Evolutionary conservation across 208 protist species (phyloP).

Genomic region (Phytomonas francai): DNA sequence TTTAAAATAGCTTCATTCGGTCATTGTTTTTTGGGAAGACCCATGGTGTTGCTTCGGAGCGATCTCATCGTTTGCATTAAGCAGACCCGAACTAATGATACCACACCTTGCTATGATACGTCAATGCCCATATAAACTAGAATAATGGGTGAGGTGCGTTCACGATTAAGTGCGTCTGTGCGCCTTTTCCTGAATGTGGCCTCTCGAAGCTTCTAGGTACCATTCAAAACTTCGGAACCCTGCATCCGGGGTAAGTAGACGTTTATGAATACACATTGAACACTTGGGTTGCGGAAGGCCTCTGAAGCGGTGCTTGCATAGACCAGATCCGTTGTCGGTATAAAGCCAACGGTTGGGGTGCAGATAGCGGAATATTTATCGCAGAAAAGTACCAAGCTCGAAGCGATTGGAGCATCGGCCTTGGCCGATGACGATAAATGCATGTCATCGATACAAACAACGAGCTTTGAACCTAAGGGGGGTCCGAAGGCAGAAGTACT

Average conservation of each 20-base stretch:
- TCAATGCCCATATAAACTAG: slow-evolving; percentile 22
- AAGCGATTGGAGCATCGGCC: slow-evolving; percentile 20
- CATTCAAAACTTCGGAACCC: slow-evolving; percentile 46
- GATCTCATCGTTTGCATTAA: slow-evolving; percentile 1
- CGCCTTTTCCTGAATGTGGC: slow-evolving; percentile 36
- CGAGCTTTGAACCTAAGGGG: slow-evolving; percentile 48
- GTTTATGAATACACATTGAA: slow-evolving; percentile 27
- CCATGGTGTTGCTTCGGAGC: not conserved
- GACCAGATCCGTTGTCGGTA: slow-evolving; percentile 48
- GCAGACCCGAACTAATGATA: not conserved
- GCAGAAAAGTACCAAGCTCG: slow-evolving; percentile 60
- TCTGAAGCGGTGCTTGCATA: slow-evolving; percentile 33
- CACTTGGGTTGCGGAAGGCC: slow-evolving; percentile 13
- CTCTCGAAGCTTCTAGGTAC: slow-evolving; percentile 50
- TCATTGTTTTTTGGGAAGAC: not conserved
- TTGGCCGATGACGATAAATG: slow-evolving; percentile 31
- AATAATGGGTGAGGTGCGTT: slow-evolving; percentile 34
- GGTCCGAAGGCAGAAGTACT: slow-evolving; percentile 50
- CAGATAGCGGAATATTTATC: slow-evolving; percentile 52
- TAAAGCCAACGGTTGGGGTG: slow-evolving; percentile 39
- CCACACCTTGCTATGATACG: not conserved
- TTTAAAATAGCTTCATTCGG: not conserved
- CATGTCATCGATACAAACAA: slow-evolving; percentile 84
- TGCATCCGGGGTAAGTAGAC: slow-evolving; percentile 51
- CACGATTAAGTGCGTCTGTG: slow-evolving; percentile 32